Evolutionary conservation across 2,329 filamentous ascomycete species (phyloP).

Genomic region (Tricladium varicosporioides): DNA sequence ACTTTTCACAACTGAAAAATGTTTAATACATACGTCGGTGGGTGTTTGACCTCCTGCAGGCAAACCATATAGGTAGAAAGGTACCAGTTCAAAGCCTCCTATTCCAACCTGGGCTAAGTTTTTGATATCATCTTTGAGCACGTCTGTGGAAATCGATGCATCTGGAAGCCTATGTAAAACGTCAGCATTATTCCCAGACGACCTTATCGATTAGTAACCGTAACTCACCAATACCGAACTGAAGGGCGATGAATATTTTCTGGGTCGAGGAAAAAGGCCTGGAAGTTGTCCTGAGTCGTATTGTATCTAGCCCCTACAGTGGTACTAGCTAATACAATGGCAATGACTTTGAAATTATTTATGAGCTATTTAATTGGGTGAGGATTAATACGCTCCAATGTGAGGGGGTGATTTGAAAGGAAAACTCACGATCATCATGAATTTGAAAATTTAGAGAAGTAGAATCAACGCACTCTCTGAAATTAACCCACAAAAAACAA

Average conservation of each 20-base stretch:
- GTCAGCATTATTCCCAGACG: neutral
- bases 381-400: neutral
- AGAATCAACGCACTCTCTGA: neutral
- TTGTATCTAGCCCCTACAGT: neutral
- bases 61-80: conserved; percentile 7
- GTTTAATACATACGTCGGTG: conserved; percentile 15
- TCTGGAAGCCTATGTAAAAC: conserved; percentile 8
- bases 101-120: neutral
- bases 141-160: neutral
- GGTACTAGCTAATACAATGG: neutral
- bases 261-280: neutral
- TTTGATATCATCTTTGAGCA: neutral
- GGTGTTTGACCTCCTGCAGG: conserved; percentile 9
- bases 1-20: neutral
- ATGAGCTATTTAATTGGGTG: neutral
- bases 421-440: neutral
- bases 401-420: neutral
- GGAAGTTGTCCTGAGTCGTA: neutral
- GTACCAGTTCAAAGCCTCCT: conserved; percentile 4
- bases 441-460: neutral
- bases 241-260: neutral
- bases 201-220: neutral
- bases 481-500: neutral
- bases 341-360: neutral
- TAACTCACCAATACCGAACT: neutral